phyloP scores from a whole-genome alignment of 768 basidiomycete species.

The Pisolithus orientalis region DNA sequence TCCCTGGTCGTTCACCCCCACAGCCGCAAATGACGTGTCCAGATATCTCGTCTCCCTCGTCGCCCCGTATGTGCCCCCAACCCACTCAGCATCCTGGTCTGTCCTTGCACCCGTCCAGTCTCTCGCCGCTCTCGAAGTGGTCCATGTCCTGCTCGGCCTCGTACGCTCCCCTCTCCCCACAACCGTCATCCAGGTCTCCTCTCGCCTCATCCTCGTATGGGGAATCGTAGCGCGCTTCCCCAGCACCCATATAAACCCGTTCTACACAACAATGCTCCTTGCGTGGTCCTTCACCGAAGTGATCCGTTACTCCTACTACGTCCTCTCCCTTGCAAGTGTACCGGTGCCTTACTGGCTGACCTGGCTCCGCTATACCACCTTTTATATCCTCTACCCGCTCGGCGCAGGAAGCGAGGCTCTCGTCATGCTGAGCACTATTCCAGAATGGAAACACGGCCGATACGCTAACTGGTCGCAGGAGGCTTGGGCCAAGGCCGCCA shows the following conservation, averaged over 20 bases:
- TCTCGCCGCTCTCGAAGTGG: slow-evolving; percentile 74
- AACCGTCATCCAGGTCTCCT: slow-evolving; percentile 74
- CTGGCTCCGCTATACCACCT: slow-evolving; percentile 85
- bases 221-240: slow-evolving; percentile 43
- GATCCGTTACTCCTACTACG: slow-evolving; percentile 88
- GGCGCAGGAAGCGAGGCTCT: slow-evolving; percentile 90
- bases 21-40: slow-evolving; percentile 30
- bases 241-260: slow-evolving; percentile 58
- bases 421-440: slow-evolving; percentile 73
- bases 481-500: slow-evolving; percentile 49
- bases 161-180: slow-evolving; percentile 74
- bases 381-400: slow-evolving; percentile 89
- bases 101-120: slow-evolving; percentile 72
- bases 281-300: slow-evolving; percentile 92
- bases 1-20: slow-evolving; percentile 7
- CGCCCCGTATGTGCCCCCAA: slow-evolving; percentile 36
- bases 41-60: slow-evolving; percentile 29
- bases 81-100: slow-evolving; percentile 50
- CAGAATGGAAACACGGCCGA: slow-evolving; percentile 37
- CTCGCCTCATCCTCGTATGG: slow-evolving; percentile 82
- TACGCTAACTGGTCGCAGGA: slow-evolving; percentile 44
- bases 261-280: slow-evolving; percentile 87
- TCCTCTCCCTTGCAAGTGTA: slow-evolving; percentile 52
- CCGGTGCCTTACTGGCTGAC: slow-evolving; percentile 50
- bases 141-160: slow-evolving; percentile 73